Evolutionary conservation across 495 filamentous ascomycete species (phyloP).

Genomic region (Talaromyces nanjingensis): DNA sequence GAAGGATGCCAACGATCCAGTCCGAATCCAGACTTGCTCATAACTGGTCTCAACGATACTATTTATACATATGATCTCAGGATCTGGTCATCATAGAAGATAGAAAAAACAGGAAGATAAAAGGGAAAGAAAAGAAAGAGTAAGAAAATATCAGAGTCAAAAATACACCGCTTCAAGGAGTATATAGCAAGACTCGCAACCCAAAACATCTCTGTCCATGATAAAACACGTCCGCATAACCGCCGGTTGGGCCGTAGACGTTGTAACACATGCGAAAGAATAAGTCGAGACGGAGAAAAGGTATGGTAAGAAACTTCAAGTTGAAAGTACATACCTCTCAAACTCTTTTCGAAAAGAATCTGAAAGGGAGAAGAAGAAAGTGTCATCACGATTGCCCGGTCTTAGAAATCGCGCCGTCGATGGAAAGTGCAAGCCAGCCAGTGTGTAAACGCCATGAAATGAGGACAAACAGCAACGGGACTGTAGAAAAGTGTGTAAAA

Average conservation of each 20-base stretch:
- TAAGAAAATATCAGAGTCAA: background rate
- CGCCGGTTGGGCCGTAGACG: background rate
- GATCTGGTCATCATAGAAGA: conserved; percentile 1
- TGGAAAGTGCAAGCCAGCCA: conserved; percentile 6
- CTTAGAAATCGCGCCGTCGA: conserved; percentile 7
- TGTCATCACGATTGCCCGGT: conserved; percentile 6
- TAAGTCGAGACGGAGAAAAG: background rate
- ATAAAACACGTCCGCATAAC: background rate
- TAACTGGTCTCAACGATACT: conserved; percentile 2
- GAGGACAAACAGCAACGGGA: background rate
- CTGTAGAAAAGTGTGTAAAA: background rate
- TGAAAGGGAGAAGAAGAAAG: conserved; percentile 5
- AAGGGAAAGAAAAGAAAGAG: conserved; percentile 8
- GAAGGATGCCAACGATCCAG: background rate
- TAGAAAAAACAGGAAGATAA: conserved; percentile 8
- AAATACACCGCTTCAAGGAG: conserved; percentile 1
- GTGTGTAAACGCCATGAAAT: conserved; percentile 10
- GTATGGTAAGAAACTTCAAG: background rate
- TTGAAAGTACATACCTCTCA: background rate
- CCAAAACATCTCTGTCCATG: background rate
- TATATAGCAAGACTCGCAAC: conserved; percentile 4
- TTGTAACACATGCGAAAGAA: background rate
- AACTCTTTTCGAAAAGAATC: background rate
- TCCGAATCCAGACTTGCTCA: background rate
- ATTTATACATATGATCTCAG: conserved; percentile 7